A percentile compares a stretch with the other conserved stretches of the same genome.
Conservation (phyloP, 2,329 filamentous ascomycete species). For the Waltergamsia citrina region DNA sequence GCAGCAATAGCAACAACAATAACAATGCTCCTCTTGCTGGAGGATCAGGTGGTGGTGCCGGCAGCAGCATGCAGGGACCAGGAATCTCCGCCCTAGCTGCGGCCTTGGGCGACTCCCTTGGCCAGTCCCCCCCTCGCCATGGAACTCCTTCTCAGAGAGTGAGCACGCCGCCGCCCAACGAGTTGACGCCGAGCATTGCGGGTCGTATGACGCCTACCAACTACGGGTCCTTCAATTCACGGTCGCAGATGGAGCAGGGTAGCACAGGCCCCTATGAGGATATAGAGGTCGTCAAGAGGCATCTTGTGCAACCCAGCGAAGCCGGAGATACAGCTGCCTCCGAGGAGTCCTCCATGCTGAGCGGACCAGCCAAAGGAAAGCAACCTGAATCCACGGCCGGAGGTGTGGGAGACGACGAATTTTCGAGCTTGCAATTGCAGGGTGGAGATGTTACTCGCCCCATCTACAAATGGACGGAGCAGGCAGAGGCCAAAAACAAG, state of each 20-base stretch:
- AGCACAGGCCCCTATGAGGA: slow-evolving; percentile 63
- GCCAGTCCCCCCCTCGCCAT: slow-evolving; percentile 59
- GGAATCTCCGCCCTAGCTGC: slow-evolving; percentile 82
- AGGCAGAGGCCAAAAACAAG: slow-evolving; percentile 62
- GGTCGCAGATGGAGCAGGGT: slow-evolving; percentile 38
- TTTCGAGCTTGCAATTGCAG: slow-evolving; percentile 86
- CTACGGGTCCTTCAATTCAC: slow-evolving; percentile 78
- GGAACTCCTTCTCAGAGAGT: slow-evolving; percentile 54
- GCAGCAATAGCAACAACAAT: too few relatives aligned
- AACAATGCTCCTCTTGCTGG: slow-evolving; percentile 56
- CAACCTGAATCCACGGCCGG: slow-evolving; percentile 30
- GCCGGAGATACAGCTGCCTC: slow-evolving; percentile 26
- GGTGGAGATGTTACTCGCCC: slow-evolving; percentile 91
- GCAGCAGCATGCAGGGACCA: slow-evolving; percentile 59
- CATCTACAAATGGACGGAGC: slow-evolving; percentile 95
- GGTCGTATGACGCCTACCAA: slow-evolving; percentile 51
- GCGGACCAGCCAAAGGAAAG: slow-evolving; percentile 40
- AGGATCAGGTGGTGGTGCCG: too few relatives aligned
- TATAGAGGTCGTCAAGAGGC: slow-evolving; percentile 81
- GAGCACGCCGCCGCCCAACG: slow-evolving; percentile 42
- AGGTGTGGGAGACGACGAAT: slow-evolving; percentile 62
- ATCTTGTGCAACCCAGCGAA: slow-evolving; percentile 65
- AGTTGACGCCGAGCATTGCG: slow-evolving; percentile 28
- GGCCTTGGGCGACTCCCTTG: slow-evolving; percentile 69
- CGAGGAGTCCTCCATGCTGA: slow-evolving; percentile 34